Evolutionary conservation across 139 green algal species (phyloP).

Genomic region (Chlamydomonas incerta): DNA sequence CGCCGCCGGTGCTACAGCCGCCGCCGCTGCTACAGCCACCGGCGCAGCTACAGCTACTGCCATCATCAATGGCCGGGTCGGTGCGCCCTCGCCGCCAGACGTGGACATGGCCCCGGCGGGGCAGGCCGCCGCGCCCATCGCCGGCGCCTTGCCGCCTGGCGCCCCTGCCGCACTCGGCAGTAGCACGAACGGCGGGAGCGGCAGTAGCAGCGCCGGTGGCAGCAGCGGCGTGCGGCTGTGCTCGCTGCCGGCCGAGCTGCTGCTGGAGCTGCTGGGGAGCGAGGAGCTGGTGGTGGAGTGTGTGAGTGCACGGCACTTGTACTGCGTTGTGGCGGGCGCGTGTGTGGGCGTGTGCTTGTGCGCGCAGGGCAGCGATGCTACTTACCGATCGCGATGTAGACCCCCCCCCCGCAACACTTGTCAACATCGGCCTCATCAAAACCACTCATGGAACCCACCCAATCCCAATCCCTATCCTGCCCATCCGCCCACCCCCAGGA

Average conservation of each 20-base stretch:
- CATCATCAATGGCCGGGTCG: no score
- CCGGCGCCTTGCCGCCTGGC: neutral
- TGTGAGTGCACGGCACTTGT: no score
- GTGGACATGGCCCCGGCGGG: neutral
- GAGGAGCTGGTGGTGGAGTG: slow-evolving; percentile 39
- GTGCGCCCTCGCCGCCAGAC: no score
- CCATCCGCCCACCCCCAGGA: neutral
- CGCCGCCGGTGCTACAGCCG: no score
- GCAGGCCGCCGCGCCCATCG: no score
- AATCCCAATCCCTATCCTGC: neutral
- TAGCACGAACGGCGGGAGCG: neutral
- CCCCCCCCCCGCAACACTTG: no score
- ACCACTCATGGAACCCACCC: neutral
- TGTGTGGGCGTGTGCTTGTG: neutral
- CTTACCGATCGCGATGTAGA: no score
- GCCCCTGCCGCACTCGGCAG: neutral
- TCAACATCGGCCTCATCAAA: no score
- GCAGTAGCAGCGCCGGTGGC: neutral
- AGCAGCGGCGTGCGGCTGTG: neutral
- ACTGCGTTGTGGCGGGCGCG: no score
- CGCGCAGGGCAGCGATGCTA: no score
- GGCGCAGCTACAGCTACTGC: no score
- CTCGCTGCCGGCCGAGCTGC: slow-evolving; percentile 3
- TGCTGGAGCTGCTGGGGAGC: slow-evolving; percentile 34
- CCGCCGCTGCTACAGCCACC: no score